Evolutionary conservation across 371 early-diverging fungal genomes (phyloP).

Genomic region (Rhizopus delemar): DNA sequence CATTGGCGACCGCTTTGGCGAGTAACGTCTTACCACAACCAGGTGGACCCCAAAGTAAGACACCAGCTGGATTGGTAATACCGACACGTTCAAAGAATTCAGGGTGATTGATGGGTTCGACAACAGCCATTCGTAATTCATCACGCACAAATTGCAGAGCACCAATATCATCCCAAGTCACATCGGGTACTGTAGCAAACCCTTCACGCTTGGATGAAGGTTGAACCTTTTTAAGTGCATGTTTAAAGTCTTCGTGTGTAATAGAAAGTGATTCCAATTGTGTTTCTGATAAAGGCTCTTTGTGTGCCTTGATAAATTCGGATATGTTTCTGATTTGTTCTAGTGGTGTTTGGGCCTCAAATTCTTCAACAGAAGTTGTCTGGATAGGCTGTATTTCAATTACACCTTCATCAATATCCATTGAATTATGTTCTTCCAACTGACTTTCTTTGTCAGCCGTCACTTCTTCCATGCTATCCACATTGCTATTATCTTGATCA

Average conservation of each 20-base stretch:
- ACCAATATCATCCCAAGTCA: constrained; percentile 96
- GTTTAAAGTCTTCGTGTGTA: constrained; percentile 85
- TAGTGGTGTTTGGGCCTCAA: constrained; percentile 54
- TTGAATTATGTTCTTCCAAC: constrained; percentile 17
- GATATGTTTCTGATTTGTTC: constrained; percentile 73
- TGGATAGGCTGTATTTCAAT: constrained; percentile 25
- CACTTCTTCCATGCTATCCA: neutral
- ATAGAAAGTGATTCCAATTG: constrained; percentile 88
- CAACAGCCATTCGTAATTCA: constrained; percentile 94
- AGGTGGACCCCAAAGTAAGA: constrained; percentile 98
- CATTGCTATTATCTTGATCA: neutral
- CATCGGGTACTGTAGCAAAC: constrained; percentile 96
- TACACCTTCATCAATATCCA: constrained; percentile 46
- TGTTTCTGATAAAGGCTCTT: constrained; percentile 73
- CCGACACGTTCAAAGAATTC: constrained; percentile 92
- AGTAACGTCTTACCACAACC: constrained; percentile 99
- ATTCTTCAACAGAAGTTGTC: constrained; percentile 54
- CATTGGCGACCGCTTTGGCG: constrained; percentile 98
- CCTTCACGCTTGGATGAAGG: constrained; percentile 98
- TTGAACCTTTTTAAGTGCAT: constrained; percentile 91
- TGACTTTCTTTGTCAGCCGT: constrained; percentile 6
- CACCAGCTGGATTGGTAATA: constrained; percentile 93
- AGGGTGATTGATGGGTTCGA: constrained; percentile 95
- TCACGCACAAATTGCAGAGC: constrained; percentile 86
- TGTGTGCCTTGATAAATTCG: constrained; percentile 69